These are phyloP conservation scores for Boletellus emodensis DNA, from an alignment of 768 basidiomycete species.

Conservation along the genomic window DNA sequence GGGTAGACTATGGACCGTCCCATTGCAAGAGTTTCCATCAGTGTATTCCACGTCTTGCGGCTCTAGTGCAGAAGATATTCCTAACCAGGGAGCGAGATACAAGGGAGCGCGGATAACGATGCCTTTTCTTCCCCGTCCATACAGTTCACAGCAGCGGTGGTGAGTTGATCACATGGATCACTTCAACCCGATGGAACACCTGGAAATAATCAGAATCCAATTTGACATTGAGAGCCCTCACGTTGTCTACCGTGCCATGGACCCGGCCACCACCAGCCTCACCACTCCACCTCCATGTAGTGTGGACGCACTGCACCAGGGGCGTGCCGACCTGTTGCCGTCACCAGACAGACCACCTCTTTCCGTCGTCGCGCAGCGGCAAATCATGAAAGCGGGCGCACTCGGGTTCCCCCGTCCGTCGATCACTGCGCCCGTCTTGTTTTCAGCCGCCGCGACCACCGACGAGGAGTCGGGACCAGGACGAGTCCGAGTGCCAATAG, in stretches of 20 bases:
- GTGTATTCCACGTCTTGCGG: too few relatives aligned
- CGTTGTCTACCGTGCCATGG: constrained; percentile 15
- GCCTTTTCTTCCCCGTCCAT: too few relatives aligned
- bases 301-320: constrained; percentile 41
- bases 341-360: constrained; percentile 51
- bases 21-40: too few relatives aligned
- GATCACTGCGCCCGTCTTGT: constrained; percentile 49
- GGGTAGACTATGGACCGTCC: too few relatives aligned
- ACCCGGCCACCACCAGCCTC: constrained; percentile 18
- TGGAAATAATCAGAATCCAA: too few relatives aligned
- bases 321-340: constrained; percentile 49
- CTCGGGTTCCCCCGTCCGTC: constrained; percentile 38
- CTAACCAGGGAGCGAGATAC: too few relatives aligned
- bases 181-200: too few relatives aligned
- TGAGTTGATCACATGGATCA: too few relatives aligned
- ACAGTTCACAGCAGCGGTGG: too few relatives aligned
- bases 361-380: constrained; percentile 30
- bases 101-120: too few relatives aligned
- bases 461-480: constrained; percentile 13
- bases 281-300: constrained; percentile 28
- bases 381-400: constrained; percentile 24
- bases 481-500: too few relatives aligned
- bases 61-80: too few relatives aligned
- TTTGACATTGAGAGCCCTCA: background rate
- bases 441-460: constrained; percentile 29